Percentiles rank a stretch among this genome's conserved stretches.
Evolutionary conservation across 441 rosid species (phyloP).

Genomic region (Gossypium aridum): DNA sequence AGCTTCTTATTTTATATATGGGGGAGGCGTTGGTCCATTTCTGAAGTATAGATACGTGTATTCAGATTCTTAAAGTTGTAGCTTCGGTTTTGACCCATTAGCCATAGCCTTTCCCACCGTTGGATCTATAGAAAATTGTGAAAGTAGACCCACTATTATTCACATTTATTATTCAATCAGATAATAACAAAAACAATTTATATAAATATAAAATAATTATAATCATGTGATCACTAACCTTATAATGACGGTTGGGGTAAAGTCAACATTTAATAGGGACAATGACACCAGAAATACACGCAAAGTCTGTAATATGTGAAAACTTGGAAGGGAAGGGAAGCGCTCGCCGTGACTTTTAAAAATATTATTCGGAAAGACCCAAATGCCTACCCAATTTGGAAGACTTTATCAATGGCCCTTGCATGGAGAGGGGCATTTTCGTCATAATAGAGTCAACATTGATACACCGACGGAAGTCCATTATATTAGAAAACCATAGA

Average conservation of each 20-base stretch:
- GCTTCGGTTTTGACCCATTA: neutral
- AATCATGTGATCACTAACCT: neutral
- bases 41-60: neutral
- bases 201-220: neutral
- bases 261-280: neutral
- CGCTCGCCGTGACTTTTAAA: neutral
- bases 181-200: neutral
- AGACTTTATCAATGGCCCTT: neutral
- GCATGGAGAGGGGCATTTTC: neutral
- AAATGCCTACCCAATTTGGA: neutral
- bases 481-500: neutral
- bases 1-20: neutral
- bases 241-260: neutral
- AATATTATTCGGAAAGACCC: neutral
- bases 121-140: neutral
- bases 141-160: neutral
- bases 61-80: neutral
- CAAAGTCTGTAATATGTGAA: neutral
- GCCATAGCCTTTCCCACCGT: neutral
- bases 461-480: neutral
- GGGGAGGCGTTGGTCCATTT: constrained; percentile 7
- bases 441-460: neutral
- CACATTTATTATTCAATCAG: too few species aligned
- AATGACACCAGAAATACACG: neutral
- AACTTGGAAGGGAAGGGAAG: neutral